Conservation (phyloP, 2,329 filamentous ascomycete species). For the Penicillium sp. region DNA sequence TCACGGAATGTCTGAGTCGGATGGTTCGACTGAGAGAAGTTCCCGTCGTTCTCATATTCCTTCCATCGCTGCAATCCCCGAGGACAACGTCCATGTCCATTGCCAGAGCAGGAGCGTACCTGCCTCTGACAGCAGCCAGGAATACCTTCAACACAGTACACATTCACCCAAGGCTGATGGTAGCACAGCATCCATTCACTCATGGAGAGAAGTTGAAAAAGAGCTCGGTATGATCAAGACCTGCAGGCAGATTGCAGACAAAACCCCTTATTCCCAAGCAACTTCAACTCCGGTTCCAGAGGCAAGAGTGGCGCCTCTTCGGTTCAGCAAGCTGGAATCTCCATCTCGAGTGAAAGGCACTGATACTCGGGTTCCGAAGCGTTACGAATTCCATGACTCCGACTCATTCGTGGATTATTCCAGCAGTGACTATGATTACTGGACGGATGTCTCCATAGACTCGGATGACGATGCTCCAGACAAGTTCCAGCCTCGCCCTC, state of each 20-base stretch:
- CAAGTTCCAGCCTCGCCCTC: not conserved
- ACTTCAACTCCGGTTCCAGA: not conserved
- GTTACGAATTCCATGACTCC: not conserved
- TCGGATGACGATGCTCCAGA: not conserved
- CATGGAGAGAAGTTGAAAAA: not conserved
- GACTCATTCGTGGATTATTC: slow-evolving; percentile 2
- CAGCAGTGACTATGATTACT: slow-evolving; percentile 8
- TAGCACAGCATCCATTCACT: not conserved
- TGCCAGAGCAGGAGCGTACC: not conserved
- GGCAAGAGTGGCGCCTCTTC: slow-evolving; percentile 1
- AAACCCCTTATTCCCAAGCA: slow-evolving; percentile 1
- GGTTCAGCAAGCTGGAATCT: not conserved
- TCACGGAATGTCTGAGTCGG: not conserved
- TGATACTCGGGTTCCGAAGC: not conserved
- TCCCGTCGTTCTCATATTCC: not conserved
- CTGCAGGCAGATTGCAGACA: not conserved
- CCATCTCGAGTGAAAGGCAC: not conserved
- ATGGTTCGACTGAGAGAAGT: not conserved
- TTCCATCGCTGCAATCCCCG: too few species aligned
- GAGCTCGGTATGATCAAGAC: not conserved
- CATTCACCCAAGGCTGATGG: too few species aligned
- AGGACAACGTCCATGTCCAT: too few species aligned
- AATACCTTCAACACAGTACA: too few species aligned
- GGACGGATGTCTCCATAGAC: slow-evolving; percentile 9
- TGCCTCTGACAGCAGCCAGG: too few species aligned